Evolutionary conservation across 164 flowering plant genomes (phyloP).

Genomic region (Stephania japonica): DNA sequence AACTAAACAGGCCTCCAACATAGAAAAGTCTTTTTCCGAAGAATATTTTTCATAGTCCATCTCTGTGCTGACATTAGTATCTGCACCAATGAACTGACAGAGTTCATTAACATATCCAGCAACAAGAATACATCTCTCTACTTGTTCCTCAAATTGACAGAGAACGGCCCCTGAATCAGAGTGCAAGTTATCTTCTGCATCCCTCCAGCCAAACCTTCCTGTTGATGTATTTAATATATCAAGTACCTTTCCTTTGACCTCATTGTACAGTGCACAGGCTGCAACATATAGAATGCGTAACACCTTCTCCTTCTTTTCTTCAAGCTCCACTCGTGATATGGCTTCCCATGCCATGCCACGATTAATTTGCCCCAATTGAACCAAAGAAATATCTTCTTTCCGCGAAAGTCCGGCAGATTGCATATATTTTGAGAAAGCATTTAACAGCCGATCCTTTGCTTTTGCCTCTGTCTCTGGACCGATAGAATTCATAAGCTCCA

Average conservation of each 20-base stretch:
- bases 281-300: conserved; percentile 45
- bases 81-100: conserved; percentile 27
- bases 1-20: conserved; percentile 43
- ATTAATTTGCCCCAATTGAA: conserved; percentile 22
- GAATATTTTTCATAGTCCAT: conserved; percentile 14
- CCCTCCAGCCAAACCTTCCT: conserved; percentile 19
- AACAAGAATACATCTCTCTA: conserved; percentile 73
- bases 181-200: conserved; percentile 23
- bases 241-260: conserved; percentile 46
- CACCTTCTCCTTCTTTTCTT: conserved; percentile 59
- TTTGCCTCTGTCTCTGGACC: conserved; percentile 67
- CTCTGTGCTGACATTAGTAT: conserved; percentile 22
- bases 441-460: conserved; percentile 65
- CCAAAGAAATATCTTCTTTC: conserved; percentile 32
- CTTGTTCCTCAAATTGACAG: conserved; percentile 66
- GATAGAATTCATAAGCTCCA: conserved; percentile 61
- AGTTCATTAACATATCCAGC: conserved; percentile 57
- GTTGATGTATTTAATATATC: conserved; percentile 28
- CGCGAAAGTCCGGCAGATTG: conserved; percentile 47
- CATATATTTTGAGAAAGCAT: conserved; percentile 62
- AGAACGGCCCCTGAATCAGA: conserved; percentile 42
- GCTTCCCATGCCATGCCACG: conserved; percentile 31
- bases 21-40: conserved; percentile 44
- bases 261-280: conserved; percentile 44
- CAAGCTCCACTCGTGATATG: conserved; percentile 30